Evolutionary conservation across 78 protist species (phyloP).

Genomic region (Dictyostelium purpureum): DNA sequence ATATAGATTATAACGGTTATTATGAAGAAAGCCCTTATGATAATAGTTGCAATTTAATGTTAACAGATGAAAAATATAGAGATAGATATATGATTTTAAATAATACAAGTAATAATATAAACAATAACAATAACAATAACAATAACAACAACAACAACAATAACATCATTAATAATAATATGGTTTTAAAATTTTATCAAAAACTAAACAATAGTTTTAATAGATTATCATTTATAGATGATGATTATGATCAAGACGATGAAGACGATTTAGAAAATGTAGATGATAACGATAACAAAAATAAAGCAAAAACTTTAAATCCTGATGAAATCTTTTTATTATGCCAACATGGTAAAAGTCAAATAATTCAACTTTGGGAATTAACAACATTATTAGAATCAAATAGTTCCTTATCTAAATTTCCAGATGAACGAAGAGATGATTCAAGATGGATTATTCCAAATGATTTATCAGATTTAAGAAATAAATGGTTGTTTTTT

Average conservation of each 20-base stretch:
- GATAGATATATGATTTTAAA: neutral
- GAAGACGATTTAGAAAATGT: neutral
- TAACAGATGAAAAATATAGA: neutral
- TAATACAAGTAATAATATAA: neutral
- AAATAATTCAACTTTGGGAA: conserved; percentile 29
- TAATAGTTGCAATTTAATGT: neutral
- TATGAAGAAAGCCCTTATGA: neutral
- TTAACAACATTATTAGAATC: conserved; percentile 9
- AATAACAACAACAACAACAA: neutral
- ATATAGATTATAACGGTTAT: neutral
- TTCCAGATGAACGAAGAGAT: neutral
- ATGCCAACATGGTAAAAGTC: conserved; percentile 65
- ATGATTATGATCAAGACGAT: neutral
- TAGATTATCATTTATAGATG: conserved; percentile 2
- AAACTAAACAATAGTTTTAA: neutral
- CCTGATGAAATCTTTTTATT: conserved; percentile 8
- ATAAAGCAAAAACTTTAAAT: neutral
- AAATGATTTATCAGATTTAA: neutral
- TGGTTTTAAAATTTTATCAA: neutral
- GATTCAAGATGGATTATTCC: conserved; percentile 51
- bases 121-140: neutral
- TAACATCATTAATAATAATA: neutral
- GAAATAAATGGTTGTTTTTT: conserved; percentile 50
- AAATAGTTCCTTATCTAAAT: neutral
- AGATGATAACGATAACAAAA: neutral